These are phyloP conservation scores for Blastobotrys parvus DNA, from an alignment of 805 yeast genomes.

Conservation along the genomic window DNA sequence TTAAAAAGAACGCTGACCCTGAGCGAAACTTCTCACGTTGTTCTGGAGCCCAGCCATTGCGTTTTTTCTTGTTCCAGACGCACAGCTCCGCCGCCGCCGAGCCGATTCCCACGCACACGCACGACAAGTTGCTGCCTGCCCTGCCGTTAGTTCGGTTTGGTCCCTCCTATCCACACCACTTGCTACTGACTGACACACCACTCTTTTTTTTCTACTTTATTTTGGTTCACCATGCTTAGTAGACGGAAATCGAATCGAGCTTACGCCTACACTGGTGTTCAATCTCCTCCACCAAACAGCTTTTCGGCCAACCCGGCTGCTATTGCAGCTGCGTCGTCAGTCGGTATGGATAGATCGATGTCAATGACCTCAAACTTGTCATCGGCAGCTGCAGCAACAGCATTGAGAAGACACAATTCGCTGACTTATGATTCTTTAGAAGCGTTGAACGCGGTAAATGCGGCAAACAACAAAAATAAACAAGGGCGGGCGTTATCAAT, in stretches of 20 bases:
- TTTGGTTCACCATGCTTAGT: neutral
- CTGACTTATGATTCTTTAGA: constrained; percentile 9
- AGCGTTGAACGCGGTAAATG: constrained; percentile 3
- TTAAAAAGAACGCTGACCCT: no score
- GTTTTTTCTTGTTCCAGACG: no score
- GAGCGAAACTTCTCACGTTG: no score
- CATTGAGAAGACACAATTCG: constrained; percentile 25
- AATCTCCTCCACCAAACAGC: constrained; percentile 18
- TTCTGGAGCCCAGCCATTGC: no score
- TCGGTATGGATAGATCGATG: constrained; percentile 13
- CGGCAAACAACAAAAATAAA: constrained; percentile 7
- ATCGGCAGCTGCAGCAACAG: constrained; percentile 31
- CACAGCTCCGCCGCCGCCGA: no score
- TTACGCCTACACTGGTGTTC: constrained; percentile 26
- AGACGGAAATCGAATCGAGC: neutral
- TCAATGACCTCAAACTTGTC: constrained; percentile 18
- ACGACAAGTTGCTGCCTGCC: no score
- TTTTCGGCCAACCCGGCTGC: constrained; percentile 37
- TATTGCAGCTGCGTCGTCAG: constrained; percentile 49
- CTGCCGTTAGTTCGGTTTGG: no score
- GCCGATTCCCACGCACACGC: no score
- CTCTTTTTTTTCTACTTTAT: neutral
- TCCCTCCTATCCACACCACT: no score
- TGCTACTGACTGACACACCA: neutral
- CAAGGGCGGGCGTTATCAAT: neutral